Percentiles rank a stretch among this genome's conserved stretches.
These are phyloP conservation scores for Rhododendron ferrugineum DNA, from an alignment of 148 eudicot genomes.

Conservation along the genomic window DNA sequence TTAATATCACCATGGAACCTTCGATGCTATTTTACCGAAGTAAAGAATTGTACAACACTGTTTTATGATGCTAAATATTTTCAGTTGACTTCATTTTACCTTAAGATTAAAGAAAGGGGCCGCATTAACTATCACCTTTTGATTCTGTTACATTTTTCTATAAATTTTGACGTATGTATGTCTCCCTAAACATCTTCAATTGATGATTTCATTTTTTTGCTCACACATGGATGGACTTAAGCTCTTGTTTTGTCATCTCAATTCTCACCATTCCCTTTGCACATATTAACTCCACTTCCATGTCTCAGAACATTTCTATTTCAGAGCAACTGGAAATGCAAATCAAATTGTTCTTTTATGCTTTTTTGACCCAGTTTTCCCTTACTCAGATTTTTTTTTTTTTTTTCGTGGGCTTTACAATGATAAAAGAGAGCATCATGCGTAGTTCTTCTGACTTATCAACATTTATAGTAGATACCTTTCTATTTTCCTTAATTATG, in stretches of 20 bases:
- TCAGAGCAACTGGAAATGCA: neutral
- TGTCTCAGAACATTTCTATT: neutral
- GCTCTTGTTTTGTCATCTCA: neutral
- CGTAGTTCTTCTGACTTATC: neutral
- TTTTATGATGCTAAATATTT: neutral
- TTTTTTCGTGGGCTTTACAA: neutral
- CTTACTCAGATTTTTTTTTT: neutral
- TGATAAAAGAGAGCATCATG: neutral
- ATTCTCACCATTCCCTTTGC: neutral
- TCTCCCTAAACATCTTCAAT: neutral
- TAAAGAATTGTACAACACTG: neutral
- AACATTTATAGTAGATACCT: conserved; percentile 18
- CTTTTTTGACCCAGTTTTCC: neutral
- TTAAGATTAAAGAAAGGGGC: neutral
- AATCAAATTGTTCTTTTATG: neutral
- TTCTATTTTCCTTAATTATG: neutral
- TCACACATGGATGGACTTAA: neutral
- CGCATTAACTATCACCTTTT: neutral
- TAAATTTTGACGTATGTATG: neutral
- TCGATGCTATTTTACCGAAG: neutral
- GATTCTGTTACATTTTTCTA: neutral
- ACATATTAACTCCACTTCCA: neutral
- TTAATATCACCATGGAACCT: neutral
- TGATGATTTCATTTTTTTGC: neutral
- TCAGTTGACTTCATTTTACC: neutral